Conservation (phyloP, 805 yeast genomes). For the Metschnikowia amazonensis region DNA sequence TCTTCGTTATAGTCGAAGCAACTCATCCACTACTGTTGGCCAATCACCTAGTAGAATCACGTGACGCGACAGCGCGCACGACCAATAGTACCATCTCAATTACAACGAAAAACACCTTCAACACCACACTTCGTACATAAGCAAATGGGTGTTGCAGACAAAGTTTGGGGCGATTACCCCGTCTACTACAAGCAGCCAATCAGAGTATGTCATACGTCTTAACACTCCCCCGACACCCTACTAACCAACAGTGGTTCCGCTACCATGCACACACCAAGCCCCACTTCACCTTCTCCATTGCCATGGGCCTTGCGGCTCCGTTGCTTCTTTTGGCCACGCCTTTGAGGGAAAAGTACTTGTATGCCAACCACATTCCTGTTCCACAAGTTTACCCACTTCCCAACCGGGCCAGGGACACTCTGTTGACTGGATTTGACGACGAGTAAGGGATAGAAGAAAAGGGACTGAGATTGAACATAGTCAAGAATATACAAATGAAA, state of each 20-base stretch:
- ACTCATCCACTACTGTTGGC: no score
- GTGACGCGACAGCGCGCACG: conserved; percentile 3
- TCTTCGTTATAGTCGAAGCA: no score
- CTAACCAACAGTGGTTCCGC: conserved; percentile 53
- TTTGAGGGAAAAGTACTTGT: conserved; percentile 63
- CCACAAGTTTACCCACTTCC: conserved; percentile 63
- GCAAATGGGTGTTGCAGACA: conserved; percentile 28
- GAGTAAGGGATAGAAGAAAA: conserved; percentile 6
- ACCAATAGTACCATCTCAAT: conserved; percentile 3
- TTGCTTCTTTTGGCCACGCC: conserved; percentile 60
- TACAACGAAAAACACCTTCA: not conserved
- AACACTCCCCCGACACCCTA: not conserved
- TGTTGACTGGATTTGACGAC: conserved; percentile 56
- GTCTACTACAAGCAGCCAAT: conserved; percentile 58
- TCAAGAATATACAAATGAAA: not conserved
- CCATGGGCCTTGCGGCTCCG: conserved; percentile 67
- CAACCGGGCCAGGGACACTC: conserved; percentile 46
- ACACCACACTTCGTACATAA: not conserved
- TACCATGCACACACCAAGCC: conserved; percentile 76
- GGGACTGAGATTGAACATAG: no score
- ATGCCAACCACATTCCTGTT: conserved; percentile 60
- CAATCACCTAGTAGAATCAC: not conserved
- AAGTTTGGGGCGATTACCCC: conserved; percentile 51
- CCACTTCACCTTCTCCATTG: conserved; percentile 62
- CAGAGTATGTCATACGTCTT: conserved; percentile 44